Evolutionary conservation across 805 yeast species (phyloP).

Genomic region (Pichia nakasei): DNA sequence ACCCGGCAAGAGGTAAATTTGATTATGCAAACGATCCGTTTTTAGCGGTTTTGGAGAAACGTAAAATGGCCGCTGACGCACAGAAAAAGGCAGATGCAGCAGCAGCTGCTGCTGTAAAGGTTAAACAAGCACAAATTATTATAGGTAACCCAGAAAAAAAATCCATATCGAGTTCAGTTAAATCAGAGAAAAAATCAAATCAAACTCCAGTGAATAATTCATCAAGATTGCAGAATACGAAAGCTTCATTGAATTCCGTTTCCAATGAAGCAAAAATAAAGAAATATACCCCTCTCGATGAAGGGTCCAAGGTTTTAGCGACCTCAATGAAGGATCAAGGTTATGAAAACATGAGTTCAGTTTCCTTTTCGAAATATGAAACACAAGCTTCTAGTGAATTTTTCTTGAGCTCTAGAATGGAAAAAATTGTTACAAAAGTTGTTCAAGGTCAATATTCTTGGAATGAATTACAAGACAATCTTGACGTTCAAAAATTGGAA

Average conservation of each 20-base stretch:
- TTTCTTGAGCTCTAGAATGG: constrained; percentile 54
- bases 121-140: constrained; percentile 31
- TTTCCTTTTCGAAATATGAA: constrained; percentile 40
- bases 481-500: not conserved
- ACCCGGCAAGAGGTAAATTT: constrained; percentile 39
- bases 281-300: too few species aligned
- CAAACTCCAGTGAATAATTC: not conserved
- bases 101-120: constrained; percentile 42
- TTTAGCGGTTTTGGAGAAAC: constrained; percentile 48
- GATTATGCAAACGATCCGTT: constrained; percentile 73
- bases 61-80: constrained; percentile 34
- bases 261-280: too few species aligned
- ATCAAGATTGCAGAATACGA: too few species aligned
- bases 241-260: too few species aligned
- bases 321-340: too few species aligned
- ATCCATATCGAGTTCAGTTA: too few species aligned
- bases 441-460: constrained; percentile 52
- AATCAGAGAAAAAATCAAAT: too few species aligned
- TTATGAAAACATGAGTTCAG: too few species aligned
- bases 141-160: constrained; percentile 16
- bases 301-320: too few species aligned
- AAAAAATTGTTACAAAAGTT: constrained; percentile 54
- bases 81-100: constrained; percentile 40
- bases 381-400: constrained; percentile 69
- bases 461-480: constrained; percentile 23